Evolutionary conservation across 2,329 filamentous ascomycete species (phyloP), one percentile per base, ranked within the genome.

Genomic region (Neofusicoccum parvum): DNA sequence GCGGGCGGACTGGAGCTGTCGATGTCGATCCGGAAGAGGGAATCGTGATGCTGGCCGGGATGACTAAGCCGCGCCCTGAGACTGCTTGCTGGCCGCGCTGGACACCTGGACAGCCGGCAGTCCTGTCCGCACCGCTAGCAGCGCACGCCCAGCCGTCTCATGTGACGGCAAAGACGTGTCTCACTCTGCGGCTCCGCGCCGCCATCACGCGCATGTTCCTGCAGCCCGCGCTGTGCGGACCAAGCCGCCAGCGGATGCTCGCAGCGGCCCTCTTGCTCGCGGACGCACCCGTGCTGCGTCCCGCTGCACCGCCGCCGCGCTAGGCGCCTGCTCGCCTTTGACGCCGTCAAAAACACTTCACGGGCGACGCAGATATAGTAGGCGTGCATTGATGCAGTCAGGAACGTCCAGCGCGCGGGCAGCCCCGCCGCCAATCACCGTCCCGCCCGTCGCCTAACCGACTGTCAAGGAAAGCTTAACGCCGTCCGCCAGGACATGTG

Each of bases 21-120:
- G 41, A 60, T 48, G 56, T 60, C 56, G 56, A 60, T 60, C 56
- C 54, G 54, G 54, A 60, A 49, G 63, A 65, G 63, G 63, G 51
- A 58, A 65, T 58, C 41, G 63, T 51, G 63, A 65, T 65, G 53
- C 51, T 65, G 63, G 50, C 63, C 37, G 41, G 23, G 34, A 32
- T 58, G 53, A 58, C 53, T 59, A 65, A 65, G 63, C 63, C 9
- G 23, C 43, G n/a, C 15, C 58, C 34, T 15, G n/a, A 15, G n/a
- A 17, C n/a, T 3, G 43, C 12, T 7, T 32, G 27, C 27, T 17
- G 43, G 43, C 17, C 43, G 17, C 43, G 27, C 27, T 17, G 43
- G 43, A 46, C 43, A 46, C 43, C n/a, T 17, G 14, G 43, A 46
- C 3, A 46, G 11, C 12, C 5, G 43, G 43, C 27, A 32, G 27